Conservation (phyloP, 2,329 filamentous ascomycete genomes). For the Pestalotiopsis sp. region DNA sequence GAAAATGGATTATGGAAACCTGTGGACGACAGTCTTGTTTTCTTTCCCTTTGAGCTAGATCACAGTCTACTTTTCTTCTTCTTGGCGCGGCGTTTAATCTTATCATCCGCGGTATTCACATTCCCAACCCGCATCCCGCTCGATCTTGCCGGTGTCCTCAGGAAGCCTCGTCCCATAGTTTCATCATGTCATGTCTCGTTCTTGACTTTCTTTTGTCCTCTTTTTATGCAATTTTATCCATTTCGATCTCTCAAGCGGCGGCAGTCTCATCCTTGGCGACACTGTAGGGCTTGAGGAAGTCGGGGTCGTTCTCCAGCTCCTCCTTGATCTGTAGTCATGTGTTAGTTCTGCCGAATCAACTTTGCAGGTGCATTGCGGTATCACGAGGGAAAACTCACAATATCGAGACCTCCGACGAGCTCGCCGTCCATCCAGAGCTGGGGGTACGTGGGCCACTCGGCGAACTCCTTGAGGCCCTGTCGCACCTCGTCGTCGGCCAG, state of each 20-base stretch:
- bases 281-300: conserved; percentile 79
- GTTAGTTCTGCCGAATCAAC: not conserved
- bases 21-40: not conserved
- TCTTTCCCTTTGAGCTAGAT: not conserved
- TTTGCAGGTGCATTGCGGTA: not conserved
- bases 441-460: conserved; percentile 98
- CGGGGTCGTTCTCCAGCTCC: conserved; percentile 79
- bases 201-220: not conserved
- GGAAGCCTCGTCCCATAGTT: not conserved
- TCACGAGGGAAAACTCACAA: conserved; percentile 62
- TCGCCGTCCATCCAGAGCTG: conserved; percentile 92
- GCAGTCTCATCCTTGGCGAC: conserved; percentile 45
- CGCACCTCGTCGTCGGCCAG: conserved; percentile 95
- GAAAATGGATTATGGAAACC: not conserved
- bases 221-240: not conserved
- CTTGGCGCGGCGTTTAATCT: not conserved
- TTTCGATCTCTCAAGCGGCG: conserved; percentile 27
- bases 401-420: conserved; percentile 90
- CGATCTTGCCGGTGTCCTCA: not conserved
- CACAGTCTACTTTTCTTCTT: not conserved
- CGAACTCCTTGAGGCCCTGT: conserved; percentile 93
- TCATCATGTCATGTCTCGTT: not conserved
- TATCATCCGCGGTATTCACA: not conserved
- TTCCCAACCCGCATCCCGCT: not conserved
- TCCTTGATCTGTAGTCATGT: conserved; percentile 76